phyloP scores from a whole-genome alignment of 805 yeast genomes.

The fission yeast (Schizosaccharomyces pombe) region DNA sequence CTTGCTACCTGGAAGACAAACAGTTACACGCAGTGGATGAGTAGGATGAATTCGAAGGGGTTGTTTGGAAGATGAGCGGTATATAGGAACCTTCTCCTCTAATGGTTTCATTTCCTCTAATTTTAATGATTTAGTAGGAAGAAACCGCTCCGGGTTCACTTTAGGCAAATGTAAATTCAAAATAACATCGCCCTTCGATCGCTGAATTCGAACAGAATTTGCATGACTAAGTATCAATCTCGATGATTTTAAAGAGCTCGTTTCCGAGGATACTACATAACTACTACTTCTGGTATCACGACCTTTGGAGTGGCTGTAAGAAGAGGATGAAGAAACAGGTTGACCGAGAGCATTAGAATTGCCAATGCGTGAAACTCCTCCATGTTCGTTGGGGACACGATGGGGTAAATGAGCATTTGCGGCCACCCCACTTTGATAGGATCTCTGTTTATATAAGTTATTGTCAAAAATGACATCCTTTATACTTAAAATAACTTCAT shows the following conservation, averaged over 20 bases:
- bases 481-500: constrained; percentile 1
- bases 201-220: not conserved
- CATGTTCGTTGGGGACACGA: too few relatives aligned
- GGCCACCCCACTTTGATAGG: not conserved
- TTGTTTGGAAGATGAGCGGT: not conserved
- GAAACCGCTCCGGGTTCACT: not conserved
- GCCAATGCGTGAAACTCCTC: too few relatives aligned
- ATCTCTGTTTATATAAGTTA: not conserved
- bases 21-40: not conserved
- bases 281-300: too few relatives aligned
- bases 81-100: not conserved
- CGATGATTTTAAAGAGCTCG: too few relatives aligned
- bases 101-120: not conserved
- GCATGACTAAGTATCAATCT: too few relatives aligned
- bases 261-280: too few relatives aligned
- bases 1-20: not conserved
- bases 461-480: constrained; percentile 1
- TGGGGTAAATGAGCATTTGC: too few relatives aligned
- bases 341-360: too few relatives aligned
- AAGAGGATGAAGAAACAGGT: too few relatives aligned
- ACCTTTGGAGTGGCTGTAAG: too few relatives aligned
- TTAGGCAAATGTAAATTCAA: not conserved
- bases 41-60: not conserved
- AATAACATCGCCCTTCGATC: not conserved
- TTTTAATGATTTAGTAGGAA: not conserved